These are phyloP conservation scores for Aspergillaceae sp. DNA, from an alignment of 2,329 filamentous ascomycete species.

Conservation along the genomic window DNA sequence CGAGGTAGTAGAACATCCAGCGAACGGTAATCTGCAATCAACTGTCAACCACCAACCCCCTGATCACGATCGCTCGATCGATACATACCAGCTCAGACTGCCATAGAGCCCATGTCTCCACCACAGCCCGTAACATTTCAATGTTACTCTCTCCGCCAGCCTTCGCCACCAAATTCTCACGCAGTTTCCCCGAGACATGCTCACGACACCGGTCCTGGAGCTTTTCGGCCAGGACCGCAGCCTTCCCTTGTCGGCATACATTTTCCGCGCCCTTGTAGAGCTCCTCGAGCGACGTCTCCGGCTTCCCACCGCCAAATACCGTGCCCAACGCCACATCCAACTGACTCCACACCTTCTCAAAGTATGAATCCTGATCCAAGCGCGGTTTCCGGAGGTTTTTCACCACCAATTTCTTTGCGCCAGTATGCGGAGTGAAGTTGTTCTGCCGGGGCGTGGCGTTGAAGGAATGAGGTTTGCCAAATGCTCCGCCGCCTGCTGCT, in stretches of 20 bases:
- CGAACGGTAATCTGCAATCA: conserved; percentile 58
- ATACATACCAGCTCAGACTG: conserved; percentile 60
- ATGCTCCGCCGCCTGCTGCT: conserved; percentile 18
- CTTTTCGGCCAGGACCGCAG: conserved; percentile 57
- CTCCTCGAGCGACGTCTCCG: conserved; percentile 70
- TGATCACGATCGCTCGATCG: too few species aligned
- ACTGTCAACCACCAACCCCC: not conserved
- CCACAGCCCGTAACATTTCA: conserved; percentile 53
- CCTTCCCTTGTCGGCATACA: conserved; percentile 69
- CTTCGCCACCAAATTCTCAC: conserved; percentile 50
- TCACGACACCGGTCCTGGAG: conserved; percentile 58
- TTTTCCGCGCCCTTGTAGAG: conserved; percentile 89
- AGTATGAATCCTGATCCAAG: conserved; percentile 65
- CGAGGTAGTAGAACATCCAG: conserved; percentile 88
- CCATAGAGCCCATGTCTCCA: conserved; percentile 67
- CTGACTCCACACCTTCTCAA: conserved; percentile 64
- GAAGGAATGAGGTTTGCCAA: conserved; percentile 30
- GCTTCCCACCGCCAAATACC: conserved; percentile 59
- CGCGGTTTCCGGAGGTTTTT: conserved; percentile 73
- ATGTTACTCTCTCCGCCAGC: conserved; percentile 50
- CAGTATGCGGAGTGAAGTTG: conserved; percentile 63
- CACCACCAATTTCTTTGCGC: conserved; percentile 80
- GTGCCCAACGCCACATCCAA: conserved; percentile 63
- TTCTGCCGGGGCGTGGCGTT: conserved; percentile 28
- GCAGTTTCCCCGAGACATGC: conserved; percentile 52